phyloP scores from a whole-genome alignment of 2,329 filamentous ascomycete species.

The Cladophialophora exuberans region DNA sequence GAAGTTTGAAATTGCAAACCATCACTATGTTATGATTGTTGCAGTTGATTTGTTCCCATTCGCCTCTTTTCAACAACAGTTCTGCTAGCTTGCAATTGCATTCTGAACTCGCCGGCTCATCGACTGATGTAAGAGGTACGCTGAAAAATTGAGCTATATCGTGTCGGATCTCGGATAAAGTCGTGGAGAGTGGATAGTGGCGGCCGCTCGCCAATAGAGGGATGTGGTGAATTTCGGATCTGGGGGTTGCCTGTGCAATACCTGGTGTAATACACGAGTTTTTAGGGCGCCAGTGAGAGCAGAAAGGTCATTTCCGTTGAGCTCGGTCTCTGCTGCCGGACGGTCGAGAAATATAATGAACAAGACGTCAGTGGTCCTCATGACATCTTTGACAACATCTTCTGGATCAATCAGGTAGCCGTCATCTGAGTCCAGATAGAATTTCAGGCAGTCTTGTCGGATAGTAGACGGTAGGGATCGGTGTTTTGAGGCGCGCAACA shows the following conservation, averaged over 20 bases:
- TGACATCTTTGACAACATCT: constrained; percentile 12
- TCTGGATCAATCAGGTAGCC: constrained; percentile 14
- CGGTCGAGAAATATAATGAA: constrained; percentile 14
- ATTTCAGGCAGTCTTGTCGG: constrained; percentile 10
- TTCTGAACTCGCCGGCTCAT: background rate
- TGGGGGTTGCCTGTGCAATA: constrained; percentile 1
- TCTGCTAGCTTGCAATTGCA: constrained; percentile 19
- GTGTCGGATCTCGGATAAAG: constrained; percentile 6
- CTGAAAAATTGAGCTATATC: constrained; percentile 12
- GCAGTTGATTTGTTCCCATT: constrained; percentile 10
- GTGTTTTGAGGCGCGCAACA: constrained; percentile 10
- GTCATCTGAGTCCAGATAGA: constrained; percentile 12
- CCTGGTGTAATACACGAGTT: constrained; percentile 14
- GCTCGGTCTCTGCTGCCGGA: background rate
- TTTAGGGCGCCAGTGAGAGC: background rate
- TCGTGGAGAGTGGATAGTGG: constrained; percentile 8
- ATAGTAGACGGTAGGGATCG: constrained; percentile 9
- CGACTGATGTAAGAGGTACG: background rate
- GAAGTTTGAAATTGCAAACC: too few relatives aligned
- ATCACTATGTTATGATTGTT: background rate
- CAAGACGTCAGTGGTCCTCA: constrained; percentile 6
- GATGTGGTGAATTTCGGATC: constrained; percentile 2
- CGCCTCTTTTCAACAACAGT: constrained; percentile 8
- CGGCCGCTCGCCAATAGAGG: constrained; percentile 9
- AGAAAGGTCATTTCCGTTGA: background rate